phyloP scores from a whole-genome alignment of 768 basidiomycete species.

The Pleurotus ostreatus region DNA sequence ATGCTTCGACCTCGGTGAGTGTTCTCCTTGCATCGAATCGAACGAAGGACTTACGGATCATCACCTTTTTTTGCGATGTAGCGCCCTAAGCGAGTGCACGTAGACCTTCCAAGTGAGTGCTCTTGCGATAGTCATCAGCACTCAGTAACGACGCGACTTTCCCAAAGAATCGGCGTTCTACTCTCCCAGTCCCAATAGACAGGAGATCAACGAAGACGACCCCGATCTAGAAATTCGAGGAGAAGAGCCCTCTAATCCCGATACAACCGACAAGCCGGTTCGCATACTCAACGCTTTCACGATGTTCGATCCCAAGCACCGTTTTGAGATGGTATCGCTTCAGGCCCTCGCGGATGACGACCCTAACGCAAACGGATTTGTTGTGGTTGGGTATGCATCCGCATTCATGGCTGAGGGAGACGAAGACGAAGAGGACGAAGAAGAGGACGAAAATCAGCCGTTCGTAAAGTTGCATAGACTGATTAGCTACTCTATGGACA shows the following conservation, averaged over 20 bases:
- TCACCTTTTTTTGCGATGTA: neutral
- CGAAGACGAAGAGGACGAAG: constrained; percentile 63
- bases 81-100: neutral
- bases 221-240: constrained; percentile 32
- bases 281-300: constrained; percentile 54
- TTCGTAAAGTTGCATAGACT: constrained; percentile 40
- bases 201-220: constrained; percentile 38
- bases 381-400: constrained; percentile 52
- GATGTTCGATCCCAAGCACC: constrained; percentile 52
- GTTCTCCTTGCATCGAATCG: too few species aligned
- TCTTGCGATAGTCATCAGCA: neutral
- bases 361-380: constrained; percentile 35
- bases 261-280: constrained; percentile 45
- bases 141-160: too few species aligned
- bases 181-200: neutral
- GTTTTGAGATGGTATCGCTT: constrained; percentile 44
- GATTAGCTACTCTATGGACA: constrained; percentile 51
- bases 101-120: neutral
- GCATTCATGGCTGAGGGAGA: constrained; percentile 42
- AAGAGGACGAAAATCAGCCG: constrained; percentile 33
- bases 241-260: constrained; percentile 32
- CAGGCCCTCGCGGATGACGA: constrained; percentile 41
- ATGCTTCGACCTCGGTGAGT: neutral
- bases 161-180: too few species aligned
- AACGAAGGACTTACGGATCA: neutral